Evolutionary conservation across 345 rosid species (phyloP).

Genomic region (Citrus sp.): DNA sequence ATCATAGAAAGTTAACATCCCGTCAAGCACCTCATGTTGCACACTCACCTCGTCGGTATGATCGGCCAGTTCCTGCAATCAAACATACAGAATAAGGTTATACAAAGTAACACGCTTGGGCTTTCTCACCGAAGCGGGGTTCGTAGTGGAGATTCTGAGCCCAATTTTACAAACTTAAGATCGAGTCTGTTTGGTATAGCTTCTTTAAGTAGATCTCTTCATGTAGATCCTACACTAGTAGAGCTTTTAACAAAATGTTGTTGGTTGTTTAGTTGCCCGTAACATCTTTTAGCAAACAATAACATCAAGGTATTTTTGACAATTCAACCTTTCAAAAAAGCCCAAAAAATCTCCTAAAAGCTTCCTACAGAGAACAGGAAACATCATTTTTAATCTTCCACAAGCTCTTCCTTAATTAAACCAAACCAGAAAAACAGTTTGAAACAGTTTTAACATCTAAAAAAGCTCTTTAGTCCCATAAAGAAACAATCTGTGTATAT

Average conservation of each 20-base stretch:
- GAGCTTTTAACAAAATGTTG: background rate
- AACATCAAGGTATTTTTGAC: background rate
- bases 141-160: background rate
- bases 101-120: background rate
- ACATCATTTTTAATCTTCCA: no score
- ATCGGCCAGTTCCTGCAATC: slow-evolving; percentile 72
- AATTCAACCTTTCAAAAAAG: background rate
- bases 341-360: no score
- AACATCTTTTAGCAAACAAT: background rate
- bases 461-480: no score
- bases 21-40: slow-evolving; percentile 83
- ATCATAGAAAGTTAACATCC: slow-evolving; percentile 85
- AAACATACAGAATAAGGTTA: slow-evolving; percentile 1
- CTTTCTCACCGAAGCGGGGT: background rate
- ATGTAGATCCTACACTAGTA: slow-evolving; percentile 51
- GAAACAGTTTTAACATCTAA: no score
- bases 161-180: background rate
- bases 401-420: no score
- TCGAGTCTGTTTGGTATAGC: background rate
- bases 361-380: no score
- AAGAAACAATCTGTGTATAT: no score
- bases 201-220: no score
- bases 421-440: no score
- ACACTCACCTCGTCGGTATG: slow-evolving; percentile 69
- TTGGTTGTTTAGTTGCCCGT: background rate